These are phyloP conservation scores for Tieghemiomyces parasiticus DNA, from an alignment of 192 early-diverging fungal species.

Conservation along the genomic window DNA sequence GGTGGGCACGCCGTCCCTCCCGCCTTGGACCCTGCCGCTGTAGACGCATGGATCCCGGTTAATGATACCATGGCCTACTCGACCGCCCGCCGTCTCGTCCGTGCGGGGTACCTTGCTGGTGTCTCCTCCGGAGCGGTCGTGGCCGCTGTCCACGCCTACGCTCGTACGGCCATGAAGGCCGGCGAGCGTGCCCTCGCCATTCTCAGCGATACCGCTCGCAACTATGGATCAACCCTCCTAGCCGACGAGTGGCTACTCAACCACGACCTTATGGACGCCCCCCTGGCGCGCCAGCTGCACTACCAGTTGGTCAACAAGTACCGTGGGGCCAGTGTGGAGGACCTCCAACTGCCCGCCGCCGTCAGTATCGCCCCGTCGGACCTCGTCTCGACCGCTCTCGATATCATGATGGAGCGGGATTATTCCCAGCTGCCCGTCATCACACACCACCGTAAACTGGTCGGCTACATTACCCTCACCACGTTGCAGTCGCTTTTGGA, in stretches of 20 bases:
- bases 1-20: conserved; percentile 41
- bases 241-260: conserved; percentile 67
- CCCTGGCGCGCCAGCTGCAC: conserved; percentile 35
- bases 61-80: conserved; percentile 55
- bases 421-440: conserved; percentile 81
- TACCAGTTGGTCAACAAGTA: conserved; percentile 47
- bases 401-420: conserved; percentile 64
- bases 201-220: conserved; percentile 50
- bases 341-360: conserved; percentile 67
- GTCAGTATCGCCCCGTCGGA: conserved; percentile 45
- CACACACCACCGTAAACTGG: conserved; percentile 40
- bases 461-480: conserved; percentile 61
- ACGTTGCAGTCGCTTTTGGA: conserved; percentile 40
- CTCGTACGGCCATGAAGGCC: conserved; percentile 14
- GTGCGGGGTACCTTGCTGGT: conserved; percentile 41
- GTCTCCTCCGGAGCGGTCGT: conserved; percentile 52
- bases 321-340: conserved; percentile 68
- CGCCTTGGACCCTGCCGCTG: conserved; percentile 28
- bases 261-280: conserved; percentile 53
- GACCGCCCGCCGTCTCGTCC: conserved; percentile 45
- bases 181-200: conserved; percentile 23
- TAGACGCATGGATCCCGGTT: conserved; percentile 53
- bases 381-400: conserved; percentile 42
- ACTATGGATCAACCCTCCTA: conserved; percentile 51
- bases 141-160: conserved; percentile 38